phyloP scores from a whole-genome alignment of 2,329 filamentous ascomycete species.

The Ceratocystis huliohia region DNA sequence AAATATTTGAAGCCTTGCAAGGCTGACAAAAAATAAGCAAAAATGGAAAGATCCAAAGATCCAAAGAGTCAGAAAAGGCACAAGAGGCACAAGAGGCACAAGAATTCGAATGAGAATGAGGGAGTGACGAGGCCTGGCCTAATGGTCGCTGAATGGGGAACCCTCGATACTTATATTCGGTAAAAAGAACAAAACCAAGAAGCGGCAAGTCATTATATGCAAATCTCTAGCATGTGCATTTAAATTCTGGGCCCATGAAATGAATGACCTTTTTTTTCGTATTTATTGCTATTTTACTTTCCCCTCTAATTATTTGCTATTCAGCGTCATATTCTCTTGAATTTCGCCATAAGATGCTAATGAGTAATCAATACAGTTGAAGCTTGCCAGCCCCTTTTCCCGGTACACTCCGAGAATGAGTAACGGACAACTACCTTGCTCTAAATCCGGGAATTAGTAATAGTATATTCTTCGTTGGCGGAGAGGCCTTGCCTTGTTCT shows the following conservation, averaged over 20 bases:
- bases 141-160: neutral
- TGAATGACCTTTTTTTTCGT: neutral
- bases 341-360: neutral
- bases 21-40: neutral
- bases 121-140: neutral
- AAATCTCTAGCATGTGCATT: too few relatives aligned
- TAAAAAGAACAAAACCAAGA: neutral
- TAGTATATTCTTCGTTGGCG: neutral
- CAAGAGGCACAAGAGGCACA: too few relatives aligned
- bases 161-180: neutral
- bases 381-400: neutral
- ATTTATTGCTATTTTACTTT: neutral
- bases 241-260: too few relatives aligned
- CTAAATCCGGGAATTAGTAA: neutral
- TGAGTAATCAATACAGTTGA: neutral
- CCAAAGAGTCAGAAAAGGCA: too few relatives aligned
- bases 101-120: neutral
- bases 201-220: constrained; percentile 1
- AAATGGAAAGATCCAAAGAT: too few relatives aligned
- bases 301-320: neutral
- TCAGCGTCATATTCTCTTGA: neutral
- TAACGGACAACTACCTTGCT: neutral
- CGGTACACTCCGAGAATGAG: neutral
- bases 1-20: neutral
- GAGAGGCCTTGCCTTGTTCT: neutral